A percentile compares a stretch with the other conserved stretches of the same genome.
phyloP scores from a whole-genome alignment of 1,139 yeast species.

The Taphrina communis region DNA sequence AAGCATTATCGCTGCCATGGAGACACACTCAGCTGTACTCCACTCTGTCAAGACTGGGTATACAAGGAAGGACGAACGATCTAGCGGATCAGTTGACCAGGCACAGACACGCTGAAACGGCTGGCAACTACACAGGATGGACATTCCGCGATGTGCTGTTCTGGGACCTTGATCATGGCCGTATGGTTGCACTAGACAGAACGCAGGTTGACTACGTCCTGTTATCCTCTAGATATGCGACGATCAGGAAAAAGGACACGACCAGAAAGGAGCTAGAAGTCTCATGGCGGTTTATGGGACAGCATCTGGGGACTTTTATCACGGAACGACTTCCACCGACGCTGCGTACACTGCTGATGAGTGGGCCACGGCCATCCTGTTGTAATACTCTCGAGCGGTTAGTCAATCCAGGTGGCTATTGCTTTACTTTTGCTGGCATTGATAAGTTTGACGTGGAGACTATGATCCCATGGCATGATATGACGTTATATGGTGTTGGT shows the following conservation, averaged over 20 bases:
- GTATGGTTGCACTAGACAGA: neutral
- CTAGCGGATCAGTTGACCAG: too few relatives aligned
- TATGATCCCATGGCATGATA: slow-evolving; percentile 10
- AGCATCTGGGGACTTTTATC: neutral
- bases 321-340: slow-evolving; percentile 2
- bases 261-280: neutral
- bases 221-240: neutral
- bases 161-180: slow-evolving; percentile 9
- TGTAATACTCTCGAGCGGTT: slow-evolving; percentile 8
- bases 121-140: slow-evolving; percentile 10
- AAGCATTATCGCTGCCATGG: slow-evolving; percentile 15
- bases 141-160: slow-evolving; percentile 16
- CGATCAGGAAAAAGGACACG: neutral
- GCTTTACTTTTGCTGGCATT: slow-evolving; percentile 3
- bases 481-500: neutral
- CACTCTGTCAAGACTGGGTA: neutral
- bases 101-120: neutral
- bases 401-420: slow-evolving; percentile 2
- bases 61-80: neutral
- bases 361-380: neutral
- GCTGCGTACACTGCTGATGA: neutral
- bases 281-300: neutral
- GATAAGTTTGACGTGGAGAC: slow-evolving; percentile 1
- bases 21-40: neutral
- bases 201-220: slow-evolving; percentile 5